Conservation (phyloP, 2,329 filamentous ascomycete genomes). For the Microdochium paspali region DNA sequence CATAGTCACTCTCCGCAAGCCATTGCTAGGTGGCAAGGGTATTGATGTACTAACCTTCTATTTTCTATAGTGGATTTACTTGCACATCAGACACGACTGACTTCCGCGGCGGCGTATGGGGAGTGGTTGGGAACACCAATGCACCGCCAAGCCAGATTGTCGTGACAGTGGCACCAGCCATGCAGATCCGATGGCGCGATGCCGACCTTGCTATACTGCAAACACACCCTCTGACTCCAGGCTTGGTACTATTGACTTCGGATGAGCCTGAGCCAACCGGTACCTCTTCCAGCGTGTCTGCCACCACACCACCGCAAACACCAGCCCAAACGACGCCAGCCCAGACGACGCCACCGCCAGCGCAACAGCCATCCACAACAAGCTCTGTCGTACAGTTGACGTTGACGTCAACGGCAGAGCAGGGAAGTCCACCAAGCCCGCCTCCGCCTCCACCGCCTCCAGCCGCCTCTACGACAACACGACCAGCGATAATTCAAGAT, state of each 20-base stretch:
- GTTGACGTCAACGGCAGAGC: neutral
- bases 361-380: neutral
- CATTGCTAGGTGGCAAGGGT: too few relatives aligned
- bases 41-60: too few relatives aligned
- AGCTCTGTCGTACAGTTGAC: neutral
- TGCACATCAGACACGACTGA: constrained; percentile 31
- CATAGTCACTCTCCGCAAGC: too few relatives aligned
- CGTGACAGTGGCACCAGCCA: constrained; percentile 23
- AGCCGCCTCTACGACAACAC: neutral
- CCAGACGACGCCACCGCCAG: neutral
- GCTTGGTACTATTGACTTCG: constrained; percentile 9
- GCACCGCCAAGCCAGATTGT: constrained; percentile 3
- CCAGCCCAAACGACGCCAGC: neutral
- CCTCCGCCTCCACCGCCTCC: neutral
- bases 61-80: constrained; percentile 18
- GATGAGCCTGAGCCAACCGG: neutral
- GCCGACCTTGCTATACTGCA: constrained; percentile 21
- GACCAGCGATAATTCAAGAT: neutral
- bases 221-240: constrained; percentile 26
- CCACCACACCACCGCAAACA: neutral
- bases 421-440: neutral
- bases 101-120: constrained; percentile 28
- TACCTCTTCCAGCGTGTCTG: too few relatives aligned
- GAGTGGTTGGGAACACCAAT: constrained; percentile 14
- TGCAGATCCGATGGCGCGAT: constrained; percentile 28